Evolutionary conservation across 306 rosid species (phyloP).

Genomic region (Casuarina glauca): DNA sequence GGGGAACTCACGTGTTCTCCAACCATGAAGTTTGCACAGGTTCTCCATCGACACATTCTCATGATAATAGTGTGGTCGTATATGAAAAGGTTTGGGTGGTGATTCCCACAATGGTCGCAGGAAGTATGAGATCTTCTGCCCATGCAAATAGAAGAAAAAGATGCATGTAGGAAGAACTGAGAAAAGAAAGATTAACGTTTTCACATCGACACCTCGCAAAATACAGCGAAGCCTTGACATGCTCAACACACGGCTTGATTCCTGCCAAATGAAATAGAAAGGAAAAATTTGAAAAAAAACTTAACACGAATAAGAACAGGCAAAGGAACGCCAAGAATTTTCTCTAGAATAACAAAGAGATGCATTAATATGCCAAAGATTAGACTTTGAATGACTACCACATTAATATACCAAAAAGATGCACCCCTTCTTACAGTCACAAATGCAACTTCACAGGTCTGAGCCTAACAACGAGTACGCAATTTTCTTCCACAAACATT

Average conservation of each 20-base stretch:
- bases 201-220: conserved; percentile 82
- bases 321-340: not conserved
- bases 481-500: not conserved
- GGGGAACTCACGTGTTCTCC: conserved; percentile 90
- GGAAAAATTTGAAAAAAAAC: too few species aligned
- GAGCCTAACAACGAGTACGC: not conserved
- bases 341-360: not conserved
- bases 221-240: conserved; percentile 94
- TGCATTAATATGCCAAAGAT: not conserved
- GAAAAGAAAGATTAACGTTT: conserved; percentile 70
- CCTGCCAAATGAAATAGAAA: conserved; percentile 53
- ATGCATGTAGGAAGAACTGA: conserved; percentile 70
- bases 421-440: not conserved
- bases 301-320: conserved; percentile 9
- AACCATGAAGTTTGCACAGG: conserved; percentile 91
- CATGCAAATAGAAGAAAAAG: conserved; percentile 73
- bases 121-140: conserved; percentile 98
- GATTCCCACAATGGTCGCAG: conserved; percentile 95
- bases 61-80: conserved; percentile 85
- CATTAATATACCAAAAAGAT: not conserved
- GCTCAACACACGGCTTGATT: conserved; percentile 63
- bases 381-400: not conserved
- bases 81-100: conserved; percentile 83
- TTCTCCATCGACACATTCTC: conserved; percentile 89
- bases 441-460: not conserved